Conservation (phyloP, 1,284 basidiomycete genomes). For the Trichosporon sp. region DNA sequence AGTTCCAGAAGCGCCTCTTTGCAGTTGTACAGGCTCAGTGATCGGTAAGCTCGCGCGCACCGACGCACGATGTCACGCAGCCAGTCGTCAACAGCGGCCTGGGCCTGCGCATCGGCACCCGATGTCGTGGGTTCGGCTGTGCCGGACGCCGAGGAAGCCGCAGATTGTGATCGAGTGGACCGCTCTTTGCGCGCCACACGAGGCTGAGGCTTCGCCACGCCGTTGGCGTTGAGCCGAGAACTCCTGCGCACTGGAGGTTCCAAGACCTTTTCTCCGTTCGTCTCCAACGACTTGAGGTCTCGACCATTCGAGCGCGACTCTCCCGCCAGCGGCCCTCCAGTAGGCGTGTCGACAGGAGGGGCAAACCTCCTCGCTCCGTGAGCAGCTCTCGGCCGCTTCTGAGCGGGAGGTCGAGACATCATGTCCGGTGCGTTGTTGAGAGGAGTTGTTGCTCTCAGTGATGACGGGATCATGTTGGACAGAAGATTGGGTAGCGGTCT, state of each 20-base stretch:
- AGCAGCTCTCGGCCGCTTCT: conserved; percentile 41
- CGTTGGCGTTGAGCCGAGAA: conserved; percentile 31
- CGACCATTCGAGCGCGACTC: conserved; percentile 24
- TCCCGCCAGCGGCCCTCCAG: conserved; percentile 8
- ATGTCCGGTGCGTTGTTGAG: conserved; percentile 9
- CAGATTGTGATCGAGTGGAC: conserved; percentile 32
- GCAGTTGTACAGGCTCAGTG: conserved; percentile 69
- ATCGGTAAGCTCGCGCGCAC: conserved; percentile 70
- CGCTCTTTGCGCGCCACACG: conserved; percentile 21
- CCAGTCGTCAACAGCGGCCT: conserved; percentile 71
- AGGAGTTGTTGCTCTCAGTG: conserved; percentile 28
- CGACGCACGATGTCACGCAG: conserved; percentile 71
- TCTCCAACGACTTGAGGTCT: conserved; percentile 30
- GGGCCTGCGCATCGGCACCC: conserved; percentile 60
- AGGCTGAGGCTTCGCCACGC: conserved; percentile 17
- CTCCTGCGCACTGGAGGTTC: conserved; percentile 33
- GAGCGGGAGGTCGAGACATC: conserved; percentile 37
- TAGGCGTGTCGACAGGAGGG: conserved; percentile 6
- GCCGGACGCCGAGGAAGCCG: conserved; percentile 56
- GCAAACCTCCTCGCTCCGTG: neutral
- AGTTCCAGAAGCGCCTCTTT: conserved; percentile 66
- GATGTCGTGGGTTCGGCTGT: conserved; percentile 61
- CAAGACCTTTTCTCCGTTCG: conserved; percentile 27
- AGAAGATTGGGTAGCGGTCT: conserved; percentile 37
- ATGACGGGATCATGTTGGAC: conserved; percentile 24